Evolutionary conservation across 1,139 yeast genomes (phyloP).

Genomic region (Sugiyamaella sp.): DNA sequence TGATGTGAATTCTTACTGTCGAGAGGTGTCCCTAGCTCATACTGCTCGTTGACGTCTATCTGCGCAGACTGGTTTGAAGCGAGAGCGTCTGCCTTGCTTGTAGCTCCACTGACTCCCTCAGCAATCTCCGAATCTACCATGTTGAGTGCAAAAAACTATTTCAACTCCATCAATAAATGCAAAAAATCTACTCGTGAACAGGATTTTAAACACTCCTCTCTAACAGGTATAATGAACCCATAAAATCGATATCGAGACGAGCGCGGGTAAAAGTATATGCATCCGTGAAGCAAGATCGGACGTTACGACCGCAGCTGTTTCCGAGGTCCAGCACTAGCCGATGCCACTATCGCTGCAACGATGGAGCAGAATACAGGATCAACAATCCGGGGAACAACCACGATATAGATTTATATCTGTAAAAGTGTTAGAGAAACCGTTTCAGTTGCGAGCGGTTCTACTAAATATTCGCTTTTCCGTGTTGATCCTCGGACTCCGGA

Average conservation of each 20-base stretch:
- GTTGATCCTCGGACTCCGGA: neutral
- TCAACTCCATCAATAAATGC: no score
- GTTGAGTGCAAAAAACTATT: no score
- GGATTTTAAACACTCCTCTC: neutral
- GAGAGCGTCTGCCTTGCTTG: neutral
- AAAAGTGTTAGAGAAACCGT: neutral
- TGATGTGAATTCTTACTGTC: neutral
- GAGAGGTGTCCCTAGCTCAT: no score
- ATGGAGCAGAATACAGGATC: no score
- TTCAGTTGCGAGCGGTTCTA: no score
- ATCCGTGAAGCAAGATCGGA: neutral
- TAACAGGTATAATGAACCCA: neutral
- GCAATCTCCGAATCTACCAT: no score
- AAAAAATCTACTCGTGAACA: neutral
- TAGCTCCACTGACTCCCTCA: no score
- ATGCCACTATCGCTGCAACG: no score
- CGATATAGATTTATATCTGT: neutral
- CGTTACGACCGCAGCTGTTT: neutral
- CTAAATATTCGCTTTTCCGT: neutral
- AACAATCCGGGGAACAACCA: neutral
- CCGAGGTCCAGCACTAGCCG: neutral
- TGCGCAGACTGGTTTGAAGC: neutral
- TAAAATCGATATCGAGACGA: neutral
- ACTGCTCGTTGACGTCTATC: neutral
- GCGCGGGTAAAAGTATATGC: neutral